Percentiles rank a stretch among this genome's conserved stretches.
Evolutionary conservation across 225 moss, liverwort and hornwort genomes (phyloP).

Genomic region (Polytrichum commune): DNA sequence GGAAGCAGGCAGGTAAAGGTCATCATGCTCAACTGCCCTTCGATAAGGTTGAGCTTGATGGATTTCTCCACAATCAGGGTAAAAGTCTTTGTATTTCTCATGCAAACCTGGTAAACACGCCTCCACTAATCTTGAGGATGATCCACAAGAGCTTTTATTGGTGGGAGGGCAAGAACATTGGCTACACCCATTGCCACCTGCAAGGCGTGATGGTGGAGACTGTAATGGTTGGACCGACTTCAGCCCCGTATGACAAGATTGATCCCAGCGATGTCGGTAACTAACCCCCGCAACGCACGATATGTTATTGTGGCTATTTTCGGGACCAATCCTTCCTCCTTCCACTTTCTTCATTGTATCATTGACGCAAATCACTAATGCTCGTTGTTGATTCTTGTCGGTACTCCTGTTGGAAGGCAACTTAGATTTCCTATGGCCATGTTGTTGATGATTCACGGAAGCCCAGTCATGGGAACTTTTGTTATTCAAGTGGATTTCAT

Average conservation of each 20-base stretch:
- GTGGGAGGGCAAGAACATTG: constrained; percentile 25
- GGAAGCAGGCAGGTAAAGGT: constrained; percentile 42
- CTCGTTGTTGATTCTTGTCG: too few species aligned
- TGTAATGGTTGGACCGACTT: too few species aligned
- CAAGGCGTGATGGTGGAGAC: constrained; percentile 22
- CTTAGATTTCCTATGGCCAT: constrained; percentile 6
- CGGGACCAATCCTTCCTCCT: constrained; percentile 13
- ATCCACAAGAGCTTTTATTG: background rate
- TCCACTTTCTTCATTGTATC: constrained; percentile 19
- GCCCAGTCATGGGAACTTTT: constrained; percentile 1
- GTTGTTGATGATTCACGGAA: constrained; percentile 8
- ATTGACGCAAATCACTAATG: background rate
- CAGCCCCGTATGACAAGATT: too few species aligned
- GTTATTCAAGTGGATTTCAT: constrained; percentile 13
- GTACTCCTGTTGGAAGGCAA: too few species aligned
- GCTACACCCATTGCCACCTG: constrained; percentile 32
- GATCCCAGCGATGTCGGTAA: too few species aligned
- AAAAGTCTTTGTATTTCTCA: constrained; percentile 30
- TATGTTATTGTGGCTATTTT: background rate
- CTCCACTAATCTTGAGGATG: constrained; percentile 15
- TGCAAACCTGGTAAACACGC: constrained; percentile 37
- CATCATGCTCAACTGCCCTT: constrained; percentile 30
- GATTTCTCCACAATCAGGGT: constrained; percentile 28
- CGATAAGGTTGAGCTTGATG: constrained; percentile 26
- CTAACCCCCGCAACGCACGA: too few species aligned